phyloP scores from a whole-genome alignment of 2,329 filamentous ascomycete genomes.

The Pezicula rhizophila region DNA sequence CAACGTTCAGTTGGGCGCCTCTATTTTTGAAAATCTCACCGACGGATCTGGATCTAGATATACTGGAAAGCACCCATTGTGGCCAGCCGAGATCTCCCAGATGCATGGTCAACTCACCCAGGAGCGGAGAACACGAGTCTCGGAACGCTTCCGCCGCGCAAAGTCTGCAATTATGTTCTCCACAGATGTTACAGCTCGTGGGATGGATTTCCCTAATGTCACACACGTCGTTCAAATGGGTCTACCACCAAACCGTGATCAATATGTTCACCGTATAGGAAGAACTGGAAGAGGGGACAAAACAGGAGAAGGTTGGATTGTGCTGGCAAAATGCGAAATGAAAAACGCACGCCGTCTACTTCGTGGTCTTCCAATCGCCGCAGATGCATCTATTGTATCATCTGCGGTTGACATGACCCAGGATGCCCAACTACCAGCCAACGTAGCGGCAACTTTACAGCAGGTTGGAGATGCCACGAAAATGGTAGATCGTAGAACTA shows the following conservation, averaged over 20 bases:
- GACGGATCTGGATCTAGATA: slow-evolving; percentile 10
- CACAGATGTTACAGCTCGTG: slow-evolving; percentile 74
- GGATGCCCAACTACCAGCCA: slow-evolving; percentile 26
- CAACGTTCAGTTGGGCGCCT: slow-evolving; percentile 60
- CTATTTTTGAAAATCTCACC: slow-evolving; percentile 38
- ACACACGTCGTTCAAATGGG: slow-evolving; percentile 73
- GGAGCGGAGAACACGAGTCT: slow-evolving; percentile 56
- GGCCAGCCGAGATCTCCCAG: slow-evolving; percentile 20
- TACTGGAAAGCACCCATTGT: slow-evolving; percentile 19
- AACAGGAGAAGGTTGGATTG: slow-evolving; percentile 53
- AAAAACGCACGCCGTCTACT: slow-evolving; percentile 16
- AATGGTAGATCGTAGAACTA: slow-evolving; percentile 17
- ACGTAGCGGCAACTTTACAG: slow-evolving; percentile 19
- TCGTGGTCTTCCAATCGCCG: slow-evolving; percentile 22
- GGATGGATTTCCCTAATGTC: slow-evolving; percentile 78
- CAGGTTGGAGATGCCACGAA: slow-evolving; percentile 24
- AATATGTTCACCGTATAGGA: slow-evolving; percentile 72
- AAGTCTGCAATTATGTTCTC: slow-evolving; percentile 64
- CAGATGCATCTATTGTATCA: slow-evolving; percentile 19
- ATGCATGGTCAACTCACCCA: slow-evolving; percentile 83
- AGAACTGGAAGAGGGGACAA: slow-evolving; percentile 72
- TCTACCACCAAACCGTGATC: slow-evolving; percentile 55
- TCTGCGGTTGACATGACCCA: slow-evolving; percentile 27
- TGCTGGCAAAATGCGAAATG: slow-evolving; percentile 18
- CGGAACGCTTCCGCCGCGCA: slow-evolving; percentile 64